Base-by-base conservation (phyloP, 2,329 filamentous ascomycete species). In the Rhynchosporium agropyri region DNA sequence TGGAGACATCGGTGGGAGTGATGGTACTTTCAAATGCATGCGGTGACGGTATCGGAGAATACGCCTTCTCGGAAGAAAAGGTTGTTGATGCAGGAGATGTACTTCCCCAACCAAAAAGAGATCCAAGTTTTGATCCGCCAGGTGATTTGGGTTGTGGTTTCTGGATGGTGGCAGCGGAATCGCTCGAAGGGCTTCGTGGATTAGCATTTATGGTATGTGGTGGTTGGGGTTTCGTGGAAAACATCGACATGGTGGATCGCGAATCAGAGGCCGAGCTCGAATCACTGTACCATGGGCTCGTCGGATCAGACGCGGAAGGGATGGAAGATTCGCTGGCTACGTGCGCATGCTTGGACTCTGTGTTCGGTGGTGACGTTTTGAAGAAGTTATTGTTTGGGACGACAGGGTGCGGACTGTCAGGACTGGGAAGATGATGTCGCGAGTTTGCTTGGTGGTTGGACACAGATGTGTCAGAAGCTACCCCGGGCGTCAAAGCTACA, bases 101-200 rank as follows among this genome's bases (percentile, higher is more conserved):
- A 33, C 79, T 76, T 28, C 79, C 87, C 84, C 87, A 89, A 64
- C 85, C 84, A 70, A 90, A 90, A 75, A 89, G 87, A 13, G 84
- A 86, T 50, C 83, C 84, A 70, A 89, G 81, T 62, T 84, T 86
- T 62, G 72, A 72, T 12, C 63, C 65, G 15, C 79, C 80, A 20
- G 82, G 81, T 1, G 82, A 82, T 68, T 82, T 82, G 4, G 80
- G 79, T 65, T 63, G 68, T 53, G 67, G 61, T 64, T 69, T 74
- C 40, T 72, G 67, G 40, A 72, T 55, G 13, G 70, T 70, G 4
- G 68, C 67, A 57, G 63, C 68, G 51, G 70, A 70, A 46, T 72
- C 69, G 67, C 70, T 66, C 56, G 68, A 70, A 55, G 63, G 68
- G 42, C 53, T 67, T 67, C 70, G 65, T 46, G 64, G 60, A 53